Base-by-base conservation (phyloP, 139 green algal species). In the Chlamydomonas schloesseri region DNA sequence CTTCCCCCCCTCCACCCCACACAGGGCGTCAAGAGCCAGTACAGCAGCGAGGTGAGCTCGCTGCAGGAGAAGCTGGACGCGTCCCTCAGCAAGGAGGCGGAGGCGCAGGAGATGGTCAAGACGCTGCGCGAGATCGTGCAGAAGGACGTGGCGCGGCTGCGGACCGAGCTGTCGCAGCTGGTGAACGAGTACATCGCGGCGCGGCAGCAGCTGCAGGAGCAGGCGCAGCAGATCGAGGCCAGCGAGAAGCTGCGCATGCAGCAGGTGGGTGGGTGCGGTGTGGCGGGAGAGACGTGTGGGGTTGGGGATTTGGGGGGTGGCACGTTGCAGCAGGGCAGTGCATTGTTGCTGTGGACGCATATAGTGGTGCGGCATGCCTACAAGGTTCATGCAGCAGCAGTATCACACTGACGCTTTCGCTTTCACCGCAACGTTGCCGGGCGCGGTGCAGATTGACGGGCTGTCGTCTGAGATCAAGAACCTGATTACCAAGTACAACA, bases 181-280 rank as follows among this genome's bases (percentile, higher is more conserved):
- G 78, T 84, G 42, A 53, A 74, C 64, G 78, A 84, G 64, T 84
- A 84, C 78, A 74, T 84, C 21, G 29, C 78, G 3, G 78, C 78
- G 5, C 78, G 78, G 37, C 78, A 84, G 65, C 78, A 84, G 65
- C 62, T 84, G n/a, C 29, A 47, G n/a, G 64, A 84, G 34, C 78
- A 84, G 62, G 64, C 78, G 15, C 42, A 53, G 78, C 78, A 84
- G 78, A 74, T 84, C 9, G 78, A 84, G 62, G 78, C 78, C 21
- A 84, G 78, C 78, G 78, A 84, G 78, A 84, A 84, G 64, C 64
- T 84, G 29, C 64, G 78, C 18, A 74, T 84, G 64, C 78, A 84
- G 37, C 78, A 84, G 78, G 78, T 84, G 60, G 24, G 34, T 36
- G 34, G 37, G 42, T 33, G 37, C 11, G 71, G 0, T 50, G 42